phyloP scores from a whole-genome alignment of 257 asterid genomes.

The Salvia miltiorrhiza region DNA sequence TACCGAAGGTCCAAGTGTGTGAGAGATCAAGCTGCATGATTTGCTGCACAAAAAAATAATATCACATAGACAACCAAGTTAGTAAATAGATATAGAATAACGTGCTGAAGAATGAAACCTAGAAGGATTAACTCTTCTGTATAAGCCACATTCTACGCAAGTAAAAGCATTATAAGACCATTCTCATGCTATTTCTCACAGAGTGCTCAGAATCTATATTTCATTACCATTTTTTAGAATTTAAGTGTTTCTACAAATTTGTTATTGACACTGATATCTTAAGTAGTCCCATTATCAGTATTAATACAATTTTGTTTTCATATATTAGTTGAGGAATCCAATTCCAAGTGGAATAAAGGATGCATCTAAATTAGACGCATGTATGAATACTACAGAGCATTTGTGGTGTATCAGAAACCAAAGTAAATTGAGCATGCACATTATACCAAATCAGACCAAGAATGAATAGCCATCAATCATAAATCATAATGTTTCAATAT shows the following conservation, averaged over 20 bases:
- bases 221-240: not conserved
- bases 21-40: slow-evolving; percentile 97
- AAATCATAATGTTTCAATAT: not conserved
- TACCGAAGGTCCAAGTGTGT: slow-evolving; percentile 90
- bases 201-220: not conserved
- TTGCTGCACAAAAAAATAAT: slow-evolving; percentile 54
- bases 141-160: not conserved
- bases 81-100: not conserved
- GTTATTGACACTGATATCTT: not conserved
- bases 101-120: not conserved
- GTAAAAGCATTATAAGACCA: not conserved
- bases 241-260: not conserved
- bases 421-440: not conserved
- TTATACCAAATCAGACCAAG: not conserved
- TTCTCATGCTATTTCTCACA: not conserved
- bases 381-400: not conserved
- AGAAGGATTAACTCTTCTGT: not conserved
- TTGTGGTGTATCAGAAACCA: slow-evolving; percentile 3
- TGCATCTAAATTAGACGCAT: not conserved
- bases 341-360: slow-evolving; percentile 1
- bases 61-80: slow-evolving; percentile 12
- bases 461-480: not conserved
- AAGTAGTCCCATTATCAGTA: not conserved
- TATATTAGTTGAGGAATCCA: slow-evolving; percentile 1
- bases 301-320: not conserved